Evolutionary conservation across 208 protist species (phyloP), one percentile per base, ranked within the genome.

Genomic region (Trypanosomatidae sp.): DNA sequence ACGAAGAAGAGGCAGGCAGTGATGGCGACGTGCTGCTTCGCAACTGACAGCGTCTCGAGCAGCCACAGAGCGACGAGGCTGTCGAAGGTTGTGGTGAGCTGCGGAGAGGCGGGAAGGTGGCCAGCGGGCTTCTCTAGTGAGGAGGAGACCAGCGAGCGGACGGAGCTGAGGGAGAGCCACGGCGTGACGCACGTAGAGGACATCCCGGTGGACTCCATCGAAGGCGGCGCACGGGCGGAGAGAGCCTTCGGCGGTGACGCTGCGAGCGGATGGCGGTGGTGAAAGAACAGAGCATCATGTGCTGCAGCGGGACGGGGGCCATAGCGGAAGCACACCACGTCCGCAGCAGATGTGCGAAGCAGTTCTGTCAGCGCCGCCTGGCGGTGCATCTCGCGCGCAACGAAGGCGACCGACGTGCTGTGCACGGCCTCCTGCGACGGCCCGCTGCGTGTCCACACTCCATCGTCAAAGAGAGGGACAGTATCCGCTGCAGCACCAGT

Each of bases 61-160:
- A 80, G 56, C 69, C 76, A 80, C 25, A 66, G 46, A 2, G 76
- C 66, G 15, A 80, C 33, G 30, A 80, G 25, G 46, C 76, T 80
- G 12, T 74, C 76, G 50, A 75, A 71, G 46, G 39, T 33, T 12
- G 30, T 6, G 1, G n/a, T n/a, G 7, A 9, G 10, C 1, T n/a
- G n/a, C n/a, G n/a, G n/a, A n/a, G n/a, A n/a, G n/a, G n/a, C n/a
- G n/a, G n/a, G n/a, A n/a, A n/a, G n/a, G n/a, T n/a, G n/a, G n/a
- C n/a, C n/a, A n/a, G n/a, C n/a, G n/a, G n/a, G n/a, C n/a, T n/a
- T n/a, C n/a, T n/a, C n/a, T n/a, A n/a, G n/a, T n/a, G n/a, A n/a
- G n/a, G n/a, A n/a, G n/a, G n/a, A n/a, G n/a, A n/a, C n/a, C n/a
- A n/a, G n/a, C n/a, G n/a, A n/a, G n/a, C n/a, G n/a, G n/a, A n/a